These are phyloP conservation scores for Emydomyces testavorans DNA, from an alignment of 2,329 filamentous ascomycete genomes.

Conservation along the genomic window DNA sequence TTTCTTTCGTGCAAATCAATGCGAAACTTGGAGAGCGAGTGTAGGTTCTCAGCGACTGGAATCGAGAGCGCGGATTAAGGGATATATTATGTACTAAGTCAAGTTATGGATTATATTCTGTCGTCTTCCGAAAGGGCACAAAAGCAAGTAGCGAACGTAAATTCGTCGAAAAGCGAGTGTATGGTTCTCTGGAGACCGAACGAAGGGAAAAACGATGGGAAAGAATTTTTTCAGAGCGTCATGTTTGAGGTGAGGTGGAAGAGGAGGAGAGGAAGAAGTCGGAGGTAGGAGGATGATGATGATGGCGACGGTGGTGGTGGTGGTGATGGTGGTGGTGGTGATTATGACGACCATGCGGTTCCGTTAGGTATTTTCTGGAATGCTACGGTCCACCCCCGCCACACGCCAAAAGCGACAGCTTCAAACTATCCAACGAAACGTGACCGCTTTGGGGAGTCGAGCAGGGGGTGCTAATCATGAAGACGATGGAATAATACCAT, in stretches of 20 bases:
- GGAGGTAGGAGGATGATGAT: too few species aligned
- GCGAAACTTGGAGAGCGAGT: conserved; percentile 8
- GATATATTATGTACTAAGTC: conserved; percentile 9
- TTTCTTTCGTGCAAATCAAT: background rate
- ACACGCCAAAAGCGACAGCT: conserved; percentile 7
- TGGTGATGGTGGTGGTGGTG: conserved; percentile 1
- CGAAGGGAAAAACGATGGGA: conserved; percentile 11
- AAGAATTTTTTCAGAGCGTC: conserved; percentile 5
- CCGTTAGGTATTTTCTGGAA: conserved; percentile 12
- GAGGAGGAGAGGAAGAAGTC: conserved; percentile 12
- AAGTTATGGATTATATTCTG: conserved; percentile 6
- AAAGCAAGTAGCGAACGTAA: conserved; percentile 11
- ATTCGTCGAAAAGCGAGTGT: conserved; percentile 30
- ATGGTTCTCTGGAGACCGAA: conserved; percentile 8
- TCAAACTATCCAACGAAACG: conserved; percentile 5
- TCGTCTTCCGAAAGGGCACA: conserved; percentile 9
- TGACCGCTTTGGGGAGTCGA: background rate
- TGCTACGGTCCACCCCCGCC: conserved; percentile 13
- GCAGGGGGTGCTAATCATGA: background rate
- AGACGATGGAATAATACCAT: too few species aligned
- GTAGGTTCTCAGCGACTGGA: background rate
- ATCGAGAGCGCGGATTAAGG: conserved; percentile 8
- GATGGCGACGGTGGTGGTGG: too few species aligned
- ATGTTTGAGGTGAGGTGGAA: conserved; percentile 13
- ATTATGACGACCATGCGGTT: conserved; percentile 2